phyloP scores from a whole-genome alignment of 139 green algal genomes.

The Medakamo hakoo region DNA sequence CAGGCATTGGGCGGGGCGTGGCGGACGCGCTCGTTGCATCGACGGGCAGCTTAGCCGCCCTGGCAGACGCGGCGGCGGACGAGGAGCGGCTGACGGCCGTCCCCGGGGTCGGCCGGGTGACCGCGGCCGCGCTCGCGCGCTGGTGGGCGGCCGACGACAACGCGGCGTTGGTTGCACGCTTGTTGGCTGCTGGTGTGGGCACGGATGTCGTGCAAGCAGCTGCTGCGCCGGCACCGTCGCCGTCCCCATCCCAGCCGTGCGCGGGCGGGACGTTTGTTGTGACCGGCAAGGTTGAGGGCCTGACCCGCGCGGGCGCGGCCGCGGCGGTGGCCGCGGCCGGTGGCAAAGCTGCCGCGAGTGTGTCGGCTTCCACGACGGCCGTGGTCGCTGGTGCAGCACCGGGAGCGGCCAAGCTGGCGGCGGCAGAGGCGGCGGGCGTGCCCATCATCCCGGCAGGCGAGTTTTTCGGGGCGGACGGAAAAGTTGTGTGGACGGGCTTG shows the following conservation, averaged over 20 bases:
- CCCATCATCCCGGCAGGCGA: background rate
- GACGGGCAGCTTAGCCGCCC: constrained; percentile 1
- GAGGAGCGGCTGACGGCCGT: background rate
- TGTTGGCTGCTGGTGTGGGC: background rate
- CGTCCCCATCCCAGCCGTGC: background rate
- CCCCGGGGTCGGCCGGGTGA: background rate
- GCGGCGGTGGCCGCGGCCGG: background rate
- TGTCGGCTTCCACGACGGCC: background rate
- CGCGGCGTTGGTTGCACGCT: background rate
- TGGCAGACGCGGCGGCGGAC: background rate
- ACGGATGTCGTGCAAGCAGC: background rate
- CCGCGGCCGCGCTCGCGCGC: background rate
- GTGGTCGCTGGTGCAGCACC: background rate
- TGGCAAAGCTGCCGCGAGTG: background rate
- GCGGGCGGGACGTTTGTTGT: background rate
- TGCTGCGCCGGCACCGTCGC: background rate
- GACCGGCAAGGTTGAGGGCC: background rate
- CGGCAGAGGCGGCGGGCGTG: background rate
- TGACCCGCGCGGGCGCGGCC: background rate
- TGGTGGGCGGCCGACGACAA: background rate
- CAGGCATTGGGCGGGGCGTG: constrained; percentile 8
- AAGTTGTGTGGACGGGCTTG: too few relatives aligned
- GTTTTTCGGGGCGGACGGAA: background rate
- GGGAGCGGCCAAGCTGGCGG: background rate
- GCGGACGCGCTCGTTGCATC: constrained; percentile 8